A percentile compares a stretch with the other conserved stretches of the same genome.
Conservation (phyloP, 163 green algal genomes). For the Scenedesmus sp. region DNA sequence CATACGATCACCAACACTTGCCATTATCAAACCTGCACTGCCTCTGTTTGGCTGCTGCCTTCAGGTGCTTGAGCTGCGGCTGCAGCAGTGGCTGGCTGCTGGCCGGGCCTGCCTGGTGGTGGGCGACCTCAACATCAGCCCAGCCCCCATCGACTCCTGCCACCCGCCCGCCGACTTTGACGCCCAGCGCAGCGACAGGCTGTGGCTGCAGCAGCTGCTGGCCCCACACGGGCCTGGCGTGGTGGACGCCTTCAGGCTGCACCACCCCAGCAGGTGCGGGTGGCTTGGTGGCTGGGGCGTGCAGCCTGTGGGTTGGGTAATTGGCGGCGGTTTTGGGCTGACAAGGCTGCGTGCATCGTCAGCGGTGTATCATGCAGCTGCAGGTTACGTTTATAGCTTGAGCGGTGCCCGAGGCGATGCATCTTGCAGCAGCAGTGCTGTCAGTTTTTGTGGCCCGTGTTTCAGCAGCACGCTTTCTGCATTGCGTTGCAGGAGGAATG, state of each 20-base stretch:
- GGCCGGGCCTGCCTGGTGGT: constrained; percentile 74
- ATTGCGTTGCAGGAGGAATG: constrained; percentile 53
- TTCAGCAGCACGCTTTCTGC: background rate
- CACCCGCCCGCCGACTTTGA: background rate
- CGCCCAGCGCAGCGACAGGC: constrained; percentile 26
- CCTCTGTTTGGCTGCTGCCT: background rate
- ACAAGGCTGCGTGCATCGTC: background rate
- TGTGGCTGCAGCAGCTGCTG: constrained; percentile 52
- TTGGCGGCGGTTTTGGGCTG: no score
- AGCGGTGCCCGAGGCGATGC: background rate
- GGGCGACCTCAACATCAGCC: constrained; percentile 88
- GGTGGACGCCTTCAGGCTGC: constrained; percentile 31
- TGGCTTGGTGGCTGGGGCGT: background rate
- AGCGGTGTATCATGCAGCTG: no score
- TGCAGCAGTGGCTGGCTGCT: constrained; percentile 52
- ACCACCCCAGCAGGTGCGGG: constrained; percentile 35
- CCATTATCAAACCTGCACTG: no score
- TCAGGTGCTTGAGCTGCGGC: constrained; percentile 67
- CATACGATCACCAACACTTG: no score
- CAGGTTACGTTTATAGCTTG: no score
- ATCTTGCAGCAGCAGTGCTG: background rate
- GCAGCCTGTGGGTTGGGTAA: no score
- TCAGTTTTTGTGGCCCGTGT: background rate
- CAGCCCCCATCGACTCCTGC: constrained; percentile 49
- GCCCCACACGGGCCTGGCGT: background rate